These are phyloP conservation scores for Irineochytrium annulatum DNA, from an alignment of 192 early-diverging fungal species.

Conservation along the genomic window DNA sequence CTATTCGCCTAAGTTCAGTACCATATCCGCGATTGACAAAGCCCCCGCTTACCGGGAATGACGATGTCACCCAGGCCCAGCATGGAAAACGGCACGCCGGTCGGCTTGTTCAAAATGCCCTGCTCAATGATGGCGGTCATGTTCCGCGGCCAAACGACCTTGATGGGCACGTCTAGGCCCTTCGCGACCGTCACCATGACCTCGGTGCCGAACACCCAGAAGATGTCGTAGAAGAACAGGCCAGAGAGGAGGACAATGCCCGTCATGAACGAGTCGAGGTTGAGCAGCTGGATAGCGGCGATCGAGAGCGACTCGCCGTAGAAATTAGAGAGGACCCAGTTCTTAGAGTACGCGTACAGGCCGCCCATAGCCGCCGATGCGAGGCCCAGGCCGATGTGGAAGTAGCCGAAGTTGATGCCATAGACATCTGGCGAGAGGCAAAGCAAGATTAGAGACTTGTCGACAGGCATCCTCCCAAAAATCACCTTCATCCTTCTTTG, in stretches of 20 bases:
- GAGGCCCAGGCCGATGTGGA: constrained; percentile 61
- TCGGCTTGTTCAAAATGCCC: constrained; percentile 40
- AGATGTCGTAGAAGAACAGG: constrained; percentile 95
- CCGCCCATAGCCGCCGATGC: constrained; percentile 57
- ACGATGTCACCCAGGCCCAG: constrained; percentile 96
- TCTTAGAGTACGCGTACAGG: constrained; percentile 79
- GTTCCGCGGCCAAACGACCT: constrained; percentile 84
- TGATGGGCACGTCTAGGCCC: constrained; percentile 94
- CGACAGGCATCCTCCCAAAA: not conserved
- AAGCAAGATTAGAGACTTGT: constrained; percentile 3
- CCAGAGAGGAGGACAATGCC: constrained; percentile 90
- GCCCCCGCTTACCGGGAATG: constrained; percentile 77
- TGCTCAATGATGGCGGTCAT: constrained; percentile 39
- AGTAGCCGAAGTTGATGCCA: constrained; percentile 44
- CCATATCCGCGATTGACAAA: too few relatives aligned
- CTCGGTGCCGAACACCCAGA: constrained; percentile 98
- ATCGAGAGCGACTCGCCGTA: constrained; percentile 84
- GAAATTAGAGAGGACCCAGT: constrained; percentile 89
- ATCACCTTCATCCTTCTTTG: constrained; percentile 61
- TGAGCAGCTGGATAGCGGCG: constrained; percentile 79
- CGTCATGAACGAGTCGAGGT: constrained; percentile 92
- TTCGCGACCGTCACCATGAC: constrained; percentile 98
- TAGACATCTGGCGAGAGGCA: constrained; percentile 22
- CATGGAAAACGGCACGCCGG: constrained; percentile 71
- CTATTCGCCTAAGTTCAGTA: too few relatives aligned